Evolutionary conservation across 1,284 basidiomycete genomes (phyloP), one percentile per base, ranked within the genome.

Genomic region (Stereum hirsutum): DNA sequence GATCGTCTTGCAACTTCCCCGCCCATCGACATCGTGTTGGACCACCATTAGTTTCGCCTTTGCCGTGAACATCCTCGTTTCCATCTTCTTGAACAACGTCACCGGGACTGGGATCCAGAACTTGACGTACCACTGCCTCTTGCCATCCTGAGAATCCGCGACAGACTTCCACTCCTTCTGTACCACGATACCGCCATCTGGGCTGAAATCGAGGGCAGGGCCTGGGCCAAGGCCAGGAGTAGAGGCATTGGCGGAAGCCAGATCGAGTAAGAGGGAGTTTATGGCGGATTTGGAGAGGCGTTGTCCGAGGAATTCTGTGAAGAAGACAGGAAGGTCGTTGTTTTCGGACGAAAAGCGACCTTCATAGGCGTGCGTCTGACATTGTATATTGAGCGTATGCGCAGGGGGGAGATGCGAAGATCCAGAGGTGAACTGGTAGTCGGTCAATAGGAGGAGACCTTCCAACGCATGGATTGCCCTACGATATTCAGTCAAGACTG

Each of bases 41-140:
- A 53, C 47, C 37, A 48, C 45, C 23, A 63, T 17, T 33, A 47
- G n/a, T n/a, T n/a, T n/a, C n/a, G n/a, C n/a, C n/a, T n/a, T n/a
- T n/a, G n/a, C n/a, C n/a, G n/a, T 49, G 45, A 63, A 63, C 43
- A 54, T 45, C 2, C 59, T 54, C 34, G 55, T 57, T 2, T 65
- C 62, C 23, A 46, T 42, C 52, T 55, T 61, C 19, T 60, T 50
- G 35, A 64, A 63, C 27, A 65, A 39, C 12, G 47, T 40, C 3
- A 57, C 25, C 0, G 62, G 60, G 25, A 65, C 43, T 2, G 63
- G 61, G 5, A 62, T 45, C 45, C 54, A 62, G 24, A 46, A 56
- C 15, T 54, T 52, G 38, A 41, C 43, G 33, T 51, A 58, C 63
- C 62, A 64, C 21, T 51, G 51, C 19, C 41, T 41, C 12, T 49